phyloP scores from a whole-genome alignment of 345 rosid genomes.

The Murraya paniculata region DNA sequence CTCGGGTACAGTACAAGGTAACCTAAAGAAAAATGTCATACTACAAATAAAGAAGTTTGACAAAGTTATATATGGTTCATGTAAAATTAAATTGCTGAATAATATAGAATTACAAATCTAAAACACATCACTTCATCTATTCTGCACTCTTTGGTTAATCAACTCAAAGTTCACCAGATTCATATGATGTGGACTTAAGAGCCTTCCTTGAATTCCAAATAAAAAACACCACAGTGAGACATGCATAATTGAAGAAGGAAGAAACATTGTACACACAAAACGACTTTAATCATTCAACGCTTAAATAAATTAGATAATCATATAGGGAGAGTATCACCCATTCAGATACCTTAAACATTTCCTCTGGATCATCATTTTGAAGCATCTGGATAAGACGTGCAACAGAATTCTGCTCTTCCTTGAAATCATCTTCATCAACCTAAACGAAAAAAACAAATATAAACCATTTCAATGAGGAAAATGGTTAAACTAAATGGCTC shows the following conservation, averaged over 20 bases:
- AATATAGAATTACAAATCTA: background rate
- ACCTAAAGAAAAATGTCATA: background rate
- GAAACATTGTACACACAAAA: background rate
- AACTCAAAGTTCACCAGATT: background rate
- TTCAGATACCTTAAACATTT: conserved; percentile 87
- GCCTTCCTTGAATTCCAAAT: background rate
- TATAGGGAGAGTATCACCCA: background rate
- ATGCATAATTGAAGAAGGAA: background rate
- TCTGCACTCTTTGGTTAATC: background rate
- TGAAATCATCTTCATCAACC: conserved; percentile 95
- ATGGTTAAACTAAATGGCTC: too few relatives aligned
- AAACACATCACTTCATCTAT: background rate
- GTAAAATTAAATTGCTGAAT: background rate
- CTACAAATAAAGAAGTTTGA: background rate
- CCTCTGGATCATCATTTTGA: conserved; percentile 80
- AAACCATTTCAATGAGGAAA: conserved; percentile 14
- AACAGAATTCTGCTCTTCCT: conserved; percentile 97
- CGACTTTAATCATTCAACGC: background rate
- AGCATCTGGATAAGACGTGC: conserved; percentile 94
- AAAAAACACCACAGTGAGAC: background rate
- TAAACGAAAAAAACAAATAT: conserved; percentile 22
- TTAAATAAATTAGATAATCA: background rate
- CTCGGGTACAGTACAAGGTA: background rate
- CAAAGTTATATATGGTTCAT: background rate
- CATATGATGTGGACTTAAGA: background rate